Evolutionary conservation across 2,329 filamentous ascomycete species (phyloP).

Genomic region (Aspergillus candidus): DNA sequence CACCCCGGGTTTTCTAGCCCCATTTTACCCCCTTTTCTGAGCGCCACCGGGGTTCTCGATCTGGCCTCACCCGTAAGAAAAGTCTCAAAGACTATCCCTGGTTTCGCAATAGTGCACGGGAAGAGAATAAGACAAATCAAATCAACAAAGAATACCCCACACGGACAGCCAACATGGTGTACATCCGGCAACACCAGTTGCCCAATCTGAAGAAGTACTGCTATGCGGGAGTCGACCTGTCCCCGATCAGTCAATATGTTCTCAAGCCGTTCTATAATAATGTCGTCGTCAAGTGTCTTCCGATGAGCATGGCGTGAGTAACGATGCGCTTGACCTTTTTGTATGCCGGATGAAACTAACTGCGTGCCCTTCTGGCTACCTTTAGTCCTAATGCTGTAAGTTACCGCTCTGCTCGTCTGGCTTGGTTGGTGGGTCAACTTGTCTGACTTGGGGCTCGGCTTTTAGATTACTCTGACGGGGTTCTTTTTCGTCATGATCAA

Average conservation of each 20-base stretch:
- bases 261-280: constrained; percentile 97
- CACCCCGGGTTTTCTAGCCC: not conserved
- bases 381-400: constrained; percentile 46
- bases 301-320: constrained; percentile 82
- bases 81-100: not conserved
- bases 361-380: constrained; percentile 13
- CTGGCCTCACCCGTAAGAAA: constrained; percentile 1
- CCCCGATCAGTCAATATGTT: constrained; percentile 82
- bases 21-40: constrained; percentile 1
- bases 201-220: constrained; percentile 89
- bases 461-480: constrained; percentile 75
- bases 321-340: constrained; percentile 5
- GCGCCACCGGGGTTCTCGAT: not conserved
- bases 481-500: constrained; percentile 88
- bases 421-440: not conserved
- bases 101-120: not conserved
- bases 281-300: constrained; percentile 89
- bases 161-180: constrained; percentile 62
- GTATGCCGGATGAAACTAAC: constrained; percentile 4
- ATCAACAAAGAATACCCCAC: not conserved
- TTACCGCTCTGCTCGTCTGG: constrained; percentile 11
- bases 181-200: constrained; percentile 87
- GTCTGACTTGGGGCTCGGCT: no score
- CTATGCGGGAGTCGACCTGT: constrained; percentile 88
- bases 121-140: not conserved